Evolutionary conservation across 108 stramenopile species (phyloP), one percentile per base, ranked within the genome.

Genomic region (Cyclostephanos tholiformis): DNA sequence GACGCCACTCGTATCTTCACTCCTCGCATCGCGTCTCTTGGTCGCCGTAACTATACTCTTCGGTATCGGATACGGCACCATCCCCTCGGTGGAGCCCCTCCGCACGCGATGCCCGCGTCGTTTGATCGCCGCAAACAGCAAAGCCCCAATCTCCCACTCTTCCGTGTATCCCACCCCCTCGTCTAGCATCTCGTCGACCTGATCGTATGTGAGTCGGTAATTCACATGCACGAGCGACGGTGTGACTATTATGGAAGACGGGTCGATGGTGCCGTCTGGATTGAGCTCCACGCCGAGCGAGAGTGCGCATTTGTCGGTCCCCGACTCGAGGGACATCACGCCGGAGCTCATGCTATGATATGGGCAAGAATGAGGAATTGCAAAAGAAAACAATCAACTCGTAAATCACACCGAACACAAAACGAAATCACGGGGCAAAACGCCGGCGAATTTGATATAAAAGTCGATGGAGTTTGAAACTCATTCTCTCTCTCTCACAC

Each of bases 171-270:
- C 93, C 10, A 89, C 82, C 4, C 93, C 93, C 57, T 79, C 80
- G 44, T 87, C 86, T 0, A 94, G 80, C 93, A 94, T 94, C 71
- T 94, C 90, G 65, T 94, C 90, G 0, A 87, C 93, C 29, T 94
- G 88, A 23, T 94, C 89, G 59, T 89, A 94, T 4, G 89, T 88
- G 6, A 94, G 66, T n/a, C 87, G 72, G 62, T 94, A 94, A n/a
- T 76, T 26, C 13, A 94, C 88, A 17, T 72, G 76, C 22, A 94
- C 79, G 25, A 76, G 48, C 7, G 90, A 91, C 8, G 88, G 84
- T 13, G 81, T 84, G 2, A 91, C 60, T n/a, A 86, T 73, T 23
- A 91, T 77, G 22, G 77, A 86, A 25, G 67, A 67, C 35, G 71
- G 65, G 43, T 83, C 69, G 46, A 91, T 88, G 16, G 88, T 85